Conservation (phyloP, 2,329 filamentous ascomycete species). For the Cordyceps cicadae region DNA sequence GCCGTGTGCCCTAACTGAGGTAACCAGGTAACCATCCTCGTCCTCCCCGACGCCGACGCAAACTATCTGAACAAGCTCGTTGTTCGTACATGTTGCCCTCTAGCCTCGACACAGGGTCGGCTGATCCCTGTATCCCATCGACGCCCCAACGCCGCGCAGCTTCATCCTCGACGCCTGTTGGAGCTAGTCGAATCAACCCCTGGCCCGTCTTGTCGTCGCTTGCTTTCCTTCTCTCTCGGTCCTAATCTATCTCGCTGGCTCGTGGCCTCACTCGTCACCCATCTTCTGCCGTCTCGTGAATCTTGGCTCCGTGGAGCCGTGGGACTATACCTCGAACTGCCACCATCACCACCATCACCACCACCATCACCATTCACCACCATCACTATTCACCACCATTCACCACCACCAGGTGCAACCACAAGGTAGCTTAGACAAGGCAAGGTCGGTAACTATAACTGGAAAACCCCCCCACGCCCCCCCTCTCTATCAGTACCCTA, state of each 20-base stretch:
- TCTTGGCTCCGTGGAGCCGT: not conserved
- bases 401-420: not conserved
- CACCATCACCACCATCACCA: not conserved
- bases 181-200: not conserved
- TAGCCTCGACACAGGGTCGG: not conserved
- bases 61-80: not conserved
- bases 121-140: slow-evolving; percentile 8
- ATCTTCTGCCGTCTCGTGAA: not conserved
- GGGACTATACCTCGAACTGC: not conserved
- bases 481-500: not conserved
- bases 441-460: not conserved
- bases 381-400: not conserved
- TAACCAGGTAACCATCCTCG: not conserved
- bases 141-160: not conserved
- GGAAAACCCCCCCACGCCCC: not conserved
- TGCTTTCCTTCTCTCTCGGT: not conserved
- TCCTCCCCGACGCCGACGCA: not conserved
- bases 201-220: not conserved
- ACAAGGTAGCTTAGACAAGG: not conserved
- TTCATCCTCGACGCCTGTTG: not conserved
- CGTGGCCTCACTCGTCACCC: not conserved
- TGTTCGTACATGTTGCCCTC: not conserved
- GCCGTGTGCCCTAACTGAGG: not conserved
- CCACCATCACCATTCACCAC: not conserved
- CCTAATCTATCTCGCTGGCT: not conserved